Evolutionary conservation across 2,329 filamentous ascomycete genomes (phyloP), one percentile per base, ranked within the genome.

Genomic region (Talaromyces rugulosus): DNA sequence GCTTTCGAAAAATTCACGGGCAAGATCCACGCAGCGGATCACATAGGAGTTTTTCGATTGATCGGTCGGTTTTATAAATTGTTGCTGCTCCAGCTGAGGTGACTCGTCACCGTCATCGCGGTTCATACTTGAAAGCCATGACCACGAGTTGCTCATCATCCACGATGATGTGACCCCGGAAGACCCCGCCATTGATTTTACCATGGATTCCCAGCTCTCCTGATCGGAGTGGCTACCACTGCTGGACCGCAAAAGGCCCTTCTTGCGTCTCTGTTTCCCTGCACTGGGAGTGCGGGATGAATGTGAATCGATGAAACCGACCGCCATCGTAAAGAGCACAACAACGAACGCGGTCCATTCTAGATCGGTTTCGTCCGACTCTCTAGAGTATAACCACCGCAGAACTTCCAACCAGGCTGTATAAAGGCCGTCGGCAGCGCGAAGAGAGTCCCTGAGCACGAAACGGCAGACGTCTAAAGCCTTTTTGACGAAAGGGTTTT

Each of bases 361-460:
- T 1, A 78, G 62, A 64, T 89, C 82, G 3, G 75, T 74, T 14
- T 80, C 71, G 7, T 78, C 70, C 4, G 81, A 75, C 4, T 81
- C 78, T 61, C 82, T 81, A 11, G 75, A 66, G 44, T 78, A 77
- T 47, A 91, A 78, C 90, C 90, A 94, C 64, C 86, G 85, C 75
- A 89, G 83, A 23, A 85, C 82, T 70, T 91, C 87, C 83, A 89
- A 90, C 89, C 90, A 93, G 2, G 84, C 86, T 9, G 87, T 82
- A 61, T 90, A 77, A 9, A 92, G 76, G 30, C 80, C 79, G 80
- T 89, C 77, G 80, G 88, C 63, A 77, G 85, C 75, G 62, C 76
- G 75, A 47, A 83, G 80, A 0, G 81, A 79, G 23, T 85, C 78
- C 6, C 85, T 85, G 31, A 92, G 72, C 36, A 89, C 82, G 65